Conservation (phyloP, 2,329 filamentous ascomycete species). For the Venturia aucupariae region DNA sequence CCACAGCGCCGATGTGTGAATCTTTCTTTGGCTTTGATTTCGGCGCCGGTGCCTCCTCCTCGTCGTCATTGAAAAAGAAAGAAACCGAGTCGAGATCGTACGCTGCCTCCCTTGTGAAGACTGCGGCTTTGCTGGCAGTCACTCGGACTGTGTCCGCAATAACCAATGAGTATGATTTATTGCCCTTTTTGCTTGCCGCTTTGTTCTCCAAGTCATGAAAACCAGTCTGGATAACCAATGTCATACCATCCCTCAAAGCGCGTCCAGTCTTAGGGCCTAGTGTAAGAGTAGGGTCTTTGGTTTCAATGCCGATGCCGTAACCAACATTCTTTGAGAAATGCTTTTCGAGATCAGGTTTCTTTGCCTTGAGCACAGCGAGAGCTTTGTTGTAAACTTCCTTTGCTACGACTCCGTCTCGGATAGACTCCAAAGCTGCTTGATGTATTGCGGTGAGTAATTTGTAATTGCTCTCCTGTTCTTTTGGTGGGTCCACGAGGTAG, state of each 20-base stretch:
- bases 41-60: slow-evolving; percentile 74
- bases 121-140: slow-evolving; percentile 63
- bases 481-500: slow-evolving; percentile 94
- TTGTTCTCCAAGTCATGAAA: slow-evolving; percentile 84
- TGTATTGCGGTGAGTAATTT: slow-evolving; percentile 79
- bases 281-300: slow-evolving; percentile 70
- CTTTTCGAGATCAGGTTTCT: slow-evolving; percentile 92
- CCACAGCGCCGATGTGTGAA: slow-evolving; percentile 72
- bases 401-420: slow-evolving; percentile 73
- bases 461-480: slow-evolving; percentile 89
- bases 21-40: slow-evolving; percentile 83
- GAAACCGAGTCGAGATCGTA: slow-evolving; percentile 89
- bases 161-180: slow-evolving; percentile 78
- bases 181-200: slow-evolving; percentile 79
- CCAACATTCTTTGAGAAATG: slow-evolving; percentile 91
- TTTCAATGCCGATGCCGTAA: slow-evolving; percentile 86
- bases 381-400: slow-evolving; percentile 94
- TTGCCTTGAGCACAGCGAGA: slow-evolving; percentile 66
- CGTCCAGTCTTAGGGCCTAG: slow-evolving; percentile 81
- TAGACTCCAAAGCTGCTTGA: slow-evolving; percentile 80
- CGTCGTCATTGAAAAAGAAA: slow-evolving; percentile 98
- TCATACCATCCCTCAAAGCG: slow-evolving; percentile 91
- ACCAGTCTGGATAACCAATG: slow-evolving; percentile 79
- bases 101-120: slow-evolving; percentile 90
- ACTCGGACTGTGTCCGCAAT: slow-evolving; percentile 92